Conservation (phyloP, 2,329 filamentous ascomycete species). For the Hypomyces rosellus region DNA sequence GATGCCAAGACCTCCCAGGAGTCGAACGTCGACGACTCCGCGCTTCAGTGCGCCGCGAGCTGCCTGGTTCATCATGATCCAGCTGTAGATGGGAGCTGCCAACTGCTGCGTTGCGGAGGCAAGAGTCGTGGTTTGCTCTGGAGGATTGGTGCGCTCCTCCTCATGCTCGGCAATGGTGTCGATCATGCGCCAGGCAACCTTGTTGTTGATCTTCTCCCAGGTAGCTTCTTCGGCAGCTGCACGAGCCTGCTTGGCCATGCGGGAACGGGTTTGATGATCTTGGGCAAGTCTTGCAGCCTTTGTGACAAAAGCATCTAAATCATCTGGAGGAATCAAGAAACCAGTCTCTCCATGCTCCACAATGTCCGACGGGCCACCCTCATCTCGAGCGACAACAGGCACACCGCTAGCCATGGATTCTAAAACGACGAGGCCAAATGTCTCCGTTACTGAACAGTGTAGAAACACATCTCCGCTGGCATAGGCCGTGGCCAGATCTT, state of each 20-base stretch:
- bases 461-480: constrained; percentile 64
- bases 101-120: constrained; percentile 23
- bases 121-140: constrained; percentile 11
- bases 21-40: constrained; percentile 36
- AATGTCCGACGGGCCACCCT: constrained; percentile 64
- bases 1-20: constrained; percentile 39
- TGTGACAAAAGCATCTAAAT: constrained; percentile 52
- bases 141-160: constrained; percentile 20
- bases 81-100: constrained; percentile 34
- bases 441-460: constrained; percentile 66
- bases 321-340: constrained; percentile 53
- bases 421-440: constrained; percentile 63
- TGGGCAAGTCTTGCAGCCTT: constrained; percentile 44
- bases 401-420: constrained; percentile 67
- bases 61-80: constrained; percentile 36
- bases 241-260: constrained; percentile 44
- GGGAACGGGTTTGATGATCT: constrained; percentile 36
- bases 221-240: constrained; percentile 56
- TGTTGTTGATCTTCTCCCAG: constrained; percentile 67
- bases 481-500: constrained; percentile 57
- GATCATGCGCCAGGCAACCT: constrained; percentile 58
- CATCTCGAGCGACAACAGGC: constrained; percentile 61
- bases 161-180: constrained; percentile 44
- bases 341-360: constrained; percentile 54
- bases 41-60: constrained; percentile 29